A percentile compares a stretch with the other conserved stretches of the same genome.
Conservation (phyloP, 108 stramenopile species). For the Conticribra weissflogii region DNA sequence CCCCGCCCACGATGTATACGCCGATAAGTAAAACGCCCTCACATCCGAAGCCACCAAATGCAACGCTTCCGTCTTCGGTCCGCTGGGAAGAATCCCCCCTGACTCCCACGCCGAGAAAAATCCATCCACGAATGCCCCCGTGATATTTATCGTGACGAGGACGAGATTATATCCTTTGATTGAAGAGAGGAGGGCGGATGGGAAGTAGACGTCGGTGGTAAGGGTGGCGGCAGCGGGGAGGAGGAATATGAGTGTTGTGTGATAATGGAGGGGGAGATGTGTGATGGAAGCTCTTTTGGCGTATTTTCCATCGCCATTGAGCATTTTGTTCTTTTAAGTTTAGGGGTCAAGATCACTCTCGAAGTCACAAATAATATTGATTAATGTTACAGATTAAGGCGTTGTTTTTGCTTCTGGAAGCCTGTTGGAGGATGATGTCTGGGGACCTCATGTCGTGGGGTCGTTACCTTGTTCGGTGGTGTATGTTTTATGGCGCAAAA, state of each 20-base stretch:
- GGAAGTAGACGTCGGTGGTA: slow-evolving; percentile 34
- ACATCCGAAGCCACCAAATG: slow-evolving; percentile 30
- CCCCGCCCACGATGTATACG: slow-evolving; percentile 36
- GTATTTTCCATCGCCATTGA: slow-evolving; percentile 30
- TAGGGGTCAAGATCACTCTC: no score
- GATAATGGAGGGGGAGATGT: slow-evolving; percentile 6
- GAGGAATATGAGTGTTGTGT: slow-evolving; percentile 6
- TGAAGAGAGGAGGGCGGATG: slow-evolving; percentile 20
- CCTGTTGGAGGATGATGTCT: no score
- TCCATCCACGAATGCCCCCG: slow-evolving; percentile 45
- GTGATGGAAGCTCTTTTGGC: slow-evolving; percentile 21
- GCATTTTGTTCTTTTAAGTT: no score
- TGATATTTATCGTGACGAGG: slow-evolving; percentile 35
- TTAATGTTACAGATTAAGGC: no score
- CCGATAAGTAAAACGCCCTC: slow-evolving; percentile 31
- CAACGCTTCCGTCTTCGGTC: slow-evolving; percentile 36
- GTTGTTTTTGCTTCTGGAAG: no score
- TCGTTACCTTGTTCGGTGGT: no score
- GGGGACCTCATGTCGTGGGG: no score
- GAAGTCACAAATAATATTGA: no score
- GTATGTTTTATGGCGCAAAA: no score
- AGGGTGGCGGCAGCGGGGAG: slow-evolving; percentile 34
- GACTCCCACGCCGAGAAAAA: slow-evolving; percentile 37
- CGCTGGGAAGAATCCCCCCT: slow-evolving; percentile 23
- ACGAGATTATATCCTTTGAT: slow-evolving; percentile 19